A percentile compares a stretch with the other conserved stretches of the same genome.
These are phyloP conservation scores for Cyberlindnera veronae DNA, from an alignment of 805 yeast species.

Conservation along the genomic window DNA sequence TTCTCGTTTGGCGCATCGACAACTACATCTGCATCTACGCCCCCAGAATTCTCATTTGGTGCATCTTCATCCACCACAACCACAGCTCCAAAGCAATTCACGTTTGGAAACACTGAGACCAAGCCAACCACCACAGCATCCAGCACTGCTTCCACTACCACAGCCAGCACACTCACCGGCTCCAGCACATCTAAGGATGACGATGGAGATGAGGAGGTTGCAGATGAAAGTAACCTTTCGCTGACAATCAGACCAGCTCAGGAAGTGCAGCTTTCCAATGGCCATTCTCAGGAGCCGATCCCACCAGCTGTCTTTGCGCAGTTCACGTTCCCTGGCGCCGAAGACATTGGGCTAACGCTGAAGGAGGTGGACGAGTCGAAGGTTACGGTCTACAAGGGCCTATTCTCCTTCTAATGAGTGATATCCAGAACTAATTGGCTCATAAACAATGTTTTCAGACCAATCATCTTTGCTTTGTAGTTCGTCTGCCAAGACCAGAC, in stretches of 20 bases:
- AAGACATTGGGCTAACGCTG: slow-evolving; percentile 9
- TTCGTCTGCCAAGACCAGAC: no score
- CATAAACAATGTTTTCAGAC: no score
- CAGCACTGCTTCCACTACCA: background rate
- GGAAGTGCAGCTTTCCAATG: background rate
- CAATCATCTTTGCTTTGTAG: no score
- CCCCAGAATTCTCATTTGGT: background rate
- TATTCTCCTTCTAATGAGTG: slow-evolving; percentile 14
- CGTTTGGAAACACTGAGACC: background rate
- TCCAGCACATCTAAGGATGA: slow-evolving; percentile 1
- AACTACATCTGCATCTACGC: slow-evolving; percentile 1
- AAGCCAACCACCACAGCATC: background rate
- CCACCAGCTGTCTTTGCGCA: slow-evolving; percentile 6
- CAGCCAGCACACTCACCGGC: background rate
- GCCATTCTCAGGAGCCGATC: background rate
- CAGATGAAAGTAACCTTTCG: slow-evolving; percentile 1
- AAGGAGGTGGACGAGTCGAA: slow-evolving; percentile 21
- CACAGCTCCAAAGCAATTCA: background rate
- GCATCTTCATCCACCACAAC: background rate
- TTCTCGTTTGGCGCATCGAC: slow-evolving; percentile 5
- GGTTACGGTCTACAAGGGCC: slow-evolving; percentile 11
- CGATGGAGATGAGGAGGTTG: slow-evolving; percentile 4
- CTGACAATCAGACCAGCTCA: slow-evolving; percentile 3
- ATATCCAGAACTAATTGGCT: no score
- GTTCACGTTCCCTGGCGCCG: slow-evolving; percentile 23